Percentiles rank a stretch among this genome's conserved stretches.
These are phyloP conservation scores for Pseudogymnoascus sp. DNA, from an alignment of 2,329 filamentous ascomycete genomes.

Conservation along the genomic window DNA sequence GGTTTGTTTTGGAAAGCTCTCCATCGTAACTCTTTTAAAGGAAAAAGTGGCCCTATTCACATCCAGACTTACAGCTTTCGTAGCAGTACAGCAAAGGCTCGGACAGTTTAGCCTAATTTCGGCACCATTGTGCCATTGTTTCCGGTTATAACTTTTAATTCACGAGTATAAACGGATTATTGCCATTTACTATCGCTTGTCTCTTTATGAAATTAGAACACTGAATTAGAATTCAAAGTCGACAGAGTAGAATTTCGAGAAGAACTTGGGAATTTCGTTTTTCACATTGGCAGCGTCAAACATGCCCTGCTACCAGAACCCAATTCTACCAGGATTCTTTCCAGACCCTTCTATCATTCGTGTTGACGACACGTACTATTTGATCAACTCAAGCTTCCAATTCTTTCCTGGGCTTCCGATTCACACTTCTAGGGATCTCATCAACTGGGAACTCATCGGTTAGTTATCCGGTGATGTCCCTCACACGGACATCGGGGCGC, in stretches of 20 bases:
- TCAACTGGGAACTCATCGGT: conserved; percentile 18
- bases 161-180: not conserved
- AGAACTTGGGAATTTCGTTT: not conserved
- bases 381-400: conserved; percentile 52
- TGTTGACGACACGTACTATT: conserved; percentile 27
- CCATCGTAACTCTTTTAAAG: not conserved
- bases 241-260: not conserved
- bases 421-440: conserved; percentile 30
- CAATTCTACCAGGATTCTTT: conserved; percentile 29
- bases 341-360: conserved; percentile 28
- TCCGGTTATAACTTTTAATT: not conserved
- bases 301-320: conserved; percentile 17
- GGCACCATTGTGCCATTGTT: not conserved
- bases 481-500: not conserved
- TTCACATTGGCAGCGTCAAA: not conserved
- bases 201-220: not conserved
- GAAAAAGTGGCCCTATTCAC: not conserved
- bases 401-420: conserved; percentile 48
- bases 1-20: too few relatives aligned
- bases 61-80: not conserved
- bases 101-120: not conserved
- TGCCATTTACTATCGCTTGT: not conserved
- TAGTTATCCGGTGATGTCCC: not conserved
- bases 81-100: not conserved
- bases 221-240: not conserved